Evolutionary conservation across 441 rosid species (phyloP).

Genomic region (Kokia cookei): DNA sequence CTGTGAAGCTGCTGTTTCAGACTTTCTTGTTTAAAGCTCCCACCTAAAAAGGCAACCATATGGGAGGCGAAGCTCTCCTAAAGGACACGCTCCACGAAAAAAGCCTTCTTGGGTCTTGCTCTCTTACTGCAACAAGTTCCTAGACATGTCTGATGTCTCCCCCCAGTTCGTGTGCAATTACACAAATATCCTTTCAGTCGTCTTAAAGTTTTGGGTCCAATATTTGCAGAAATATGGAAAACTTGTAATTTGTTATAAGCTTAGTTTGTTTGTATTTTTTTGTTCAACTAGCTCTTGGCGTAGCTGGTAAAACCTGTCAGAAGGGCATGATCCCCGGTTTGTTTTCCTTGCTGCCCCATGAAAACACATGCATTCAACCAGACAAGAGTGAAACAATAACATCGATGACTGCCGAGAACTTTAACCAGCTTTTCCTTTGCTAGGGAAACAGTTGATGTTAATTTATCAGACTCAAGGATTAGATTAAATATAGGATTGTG

Average conservation of each 20-base stretch:
- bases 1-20: neutral
- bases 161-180: slow-evolving; percentile 22
- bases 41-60: neutral
- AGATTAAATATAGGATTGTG: neutral
- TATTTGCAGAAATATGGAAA: neutral
- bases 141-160: slow-evolving; percentile 26
- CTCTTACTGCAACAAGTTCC: slow-evolving; percentile 63
- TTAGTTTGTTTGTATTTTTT: neutral
- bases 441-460: too few species aligned
- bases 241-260: neutral
- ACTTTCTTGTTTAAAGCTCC: slow-evolving; percentile 7
- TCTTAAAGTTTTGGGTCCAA: neutral
- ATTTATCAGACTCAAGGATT: too few species aligned
- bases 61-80: slow-evolving; percentile 11
- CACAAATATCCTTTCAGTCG: slow-evolving; percentile 19
- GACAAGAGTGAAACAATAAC: too few species aligned
- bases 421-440: too few species aligned
- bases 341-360: too few species aligned
- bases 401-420: too few species aligned
- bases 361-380: too few species aligned
- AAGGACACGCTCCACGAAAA: slow-evolving; percentile 33
- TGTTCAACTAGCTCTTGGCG: too few species aligned
- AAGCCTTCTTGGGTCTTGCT: slow-evolving; percentile 52
- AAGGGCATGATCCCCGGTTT: too few species aligned
- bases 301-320: too few species aligned